Base-by-base conservation (phyloP, 352 stramenopile genomes). In the Achlya hypogyna region DNA sequence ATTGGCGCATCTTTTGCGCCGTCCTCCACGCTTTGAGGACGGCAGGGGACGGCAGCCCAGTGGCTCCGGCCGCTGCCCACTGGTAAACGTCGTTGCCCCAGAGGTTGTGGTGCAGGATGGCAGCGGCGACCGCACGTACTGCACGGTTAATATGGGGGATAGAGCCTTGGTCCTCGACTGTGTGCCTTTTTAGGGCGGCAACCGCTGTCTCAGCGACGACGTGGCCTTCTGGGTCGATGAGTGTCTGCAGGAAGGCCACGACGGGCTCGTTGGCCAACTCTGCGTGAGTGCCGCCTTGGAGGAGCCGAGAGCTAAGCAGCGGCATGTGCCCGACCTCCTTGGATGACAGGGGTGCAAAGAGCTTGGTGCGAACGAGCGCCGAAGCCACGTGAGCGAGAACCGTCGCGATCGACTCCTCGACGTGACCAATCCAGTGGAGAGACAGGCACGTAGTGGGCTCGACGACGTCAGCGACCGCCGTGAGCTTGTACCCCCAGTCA, bases 31-130 rank as follows among this genome's bases (percentile, higher is more conserved):
- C 79, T 23, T 78, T 77, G 29, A 87, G 67, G 4, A 93, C 69
- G 60, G 90, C 79, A 18, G 89, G 77, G 0, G 81, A 88, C 0
- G 91, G 32, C n/a, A 23, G 75, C 10, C 87, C 62, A 62, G 78
- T 75, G 56, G 84, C 69, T 6, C 78, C 73, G 29, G 81, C 78
- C 38, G 38, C n/a, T 18, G 38, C 38, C 38, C 38, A 45, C 4
- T 81, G 78, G 31, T 78, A 88, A 9, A 83, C 82, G 67, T 93
- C 84, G 79, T 90, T 90, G 20, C 79, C 81, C 79, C 79, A 91
- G 81, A 91, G 87, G 59, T 93, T 93, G 58, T 93, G 84, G 56
- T 93, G 82, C 29, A 93, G 68, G 69, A 93, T 89, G 23, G 82
- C 82, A 28, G 81, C 84, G 14, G 78, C 78, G 0, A 84, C 79